These are phyloP conservation scores for Hanseniaspora meyeri DNA, from an alignment of 805 yeast species.

Conservation along the genomic window DNA sequence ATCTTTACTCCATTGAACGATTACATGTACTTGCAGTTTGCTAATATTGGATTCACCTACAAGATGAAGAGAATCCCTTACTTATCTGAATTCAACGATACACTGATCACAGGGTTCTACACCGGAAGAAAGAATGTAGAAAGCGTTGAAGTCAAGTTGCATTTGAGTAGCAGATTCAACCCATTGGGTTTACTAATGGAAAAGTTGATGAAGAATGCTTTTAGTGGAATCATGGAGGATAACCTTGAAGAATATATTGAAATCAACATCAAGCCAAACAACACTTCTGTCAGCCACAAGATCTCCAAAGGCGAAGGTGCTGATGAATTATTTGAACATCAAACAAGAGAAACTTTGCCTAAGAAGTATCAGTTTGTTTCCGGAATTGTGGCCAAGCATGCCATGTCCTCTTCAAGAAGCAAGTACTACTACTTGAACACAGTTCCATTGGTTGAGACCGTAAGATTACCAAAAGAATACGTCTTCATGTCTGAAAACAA, in stretches of 20 bases:
- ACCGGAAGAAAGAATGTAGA: slow-evolving; percentile 76
- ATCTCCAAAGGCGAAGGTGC: slow-evolving; percentile 20
- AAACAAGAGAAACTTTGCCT: slow-evolving; percentile 36
- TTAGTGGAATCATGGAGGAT: slow-evolving; percentile 43
- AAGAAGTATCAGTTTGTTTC: slow-evolving; percentile 47
- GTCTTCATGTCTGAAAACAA: slow-evolving; percentile 83
- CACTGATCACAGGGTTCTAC: slow-evolving; percentile 51
- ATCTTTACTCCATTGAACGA: slow-evolving; percentile 41
- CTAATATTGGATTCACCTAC: slow-evolving; percentile 40
- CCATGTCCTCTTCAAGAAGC: slow-evolving; percentile 65
- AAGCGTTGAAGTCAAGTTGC: slow-evolving; percentile 47
- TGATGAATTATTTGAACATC: slow-evolving; percentile 22
- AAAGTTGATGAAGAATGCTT: slow-evolving; percentile 42
- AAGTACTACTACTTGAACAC: slow-evolving; percentile 71
- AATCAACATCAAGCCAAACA: slow-evolving; percentile 44
- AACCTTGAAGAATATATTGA: slow-evolving; percentile 43
- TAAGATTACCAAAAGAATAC: slow-evolving; percentile 55
- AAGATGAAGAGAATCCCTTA: slow-evolving; percentile 25
- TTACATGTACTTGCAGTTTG: slow-evolving; percentile 55
- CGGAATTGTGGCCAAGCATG: slow-evolving; percentile 73
- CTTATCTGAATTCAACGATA: slow-evolving; percentile 27
- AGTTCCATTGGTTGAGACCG: slow-evolving; percentile 67
- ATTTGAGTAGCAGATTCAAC: slow-evolving; percentile 71
- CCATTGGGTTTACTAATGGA: slow-evolving; percentile 57
- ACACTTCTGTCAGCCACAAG: slow-evolving; percentile 15